phyloP scores from a whole-genome alignment of 108 stramenopile species.

The Cyclostephanos tholiformis region DNA sequence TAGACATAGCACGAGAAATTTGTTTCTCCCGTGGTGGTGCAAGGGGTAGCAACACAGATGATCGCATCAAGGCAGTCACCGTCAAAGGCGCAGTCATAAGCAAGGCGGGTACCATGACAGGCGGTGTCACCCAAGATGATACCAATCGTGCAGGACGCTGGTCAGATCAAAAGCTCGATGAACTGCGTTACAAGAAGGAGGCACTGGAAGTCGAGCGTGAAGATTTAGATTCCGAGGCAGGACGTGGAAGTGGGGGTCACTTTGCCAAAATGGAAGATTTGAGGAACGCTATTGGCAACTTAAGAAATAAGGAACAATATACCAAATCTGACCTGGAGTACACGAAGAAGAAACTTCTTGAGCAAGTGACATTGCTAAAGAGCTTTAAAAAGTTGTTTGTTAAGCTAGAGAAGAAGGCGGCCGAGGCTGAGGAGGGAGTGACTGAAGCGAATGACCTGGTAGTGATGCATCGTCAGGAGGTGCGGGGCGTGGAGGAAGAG shows the following conservation, averaged over 20 bases:
- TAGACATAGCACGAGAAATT: constrained; percentile 89
- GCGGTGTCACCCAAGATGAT: constrained; percentile 83
- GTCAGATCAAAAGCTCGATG: constrained; percentile 75
- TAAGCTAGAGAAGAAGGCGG: constrained; percentile 54
- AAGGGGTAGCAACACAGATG: constrained; percentile 37
- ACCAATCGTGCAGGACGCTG: constrained; percentile 74
- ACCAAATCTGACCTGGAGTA: constrained; percentile 78
- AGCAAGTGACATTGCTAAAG: constrained; percentile 65
- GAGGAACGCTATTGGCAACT: constrained; percentile 66
- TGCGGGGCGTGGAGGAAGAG: constrained; percentile 82
- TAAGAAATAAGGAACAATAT: constrained; percentile 74
- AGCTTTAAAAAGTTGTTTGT: constrained; percentile 55
- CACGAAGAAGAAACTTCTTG: constrained; percentile 71
- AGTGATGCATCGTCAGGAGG: constrained; percentile 45
- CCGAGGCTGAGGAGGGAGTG: constrained; percentile 55
- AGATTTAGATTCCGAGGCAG: constrained; percentile 60
- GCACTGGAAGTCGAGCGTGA: constrained; percentile 71
- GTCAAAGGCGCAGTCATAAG: constrained; percentile 92
- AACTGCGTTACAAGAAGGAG: constrained; percentile 72
- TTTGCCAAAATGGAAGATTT: constrained; percentile 70
- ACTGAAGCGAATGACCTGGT: constrained; percentile 51
- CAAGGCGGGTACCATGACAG: constrained; percentile 98
- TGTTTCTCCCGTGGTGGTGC: constrained; percentile 64
- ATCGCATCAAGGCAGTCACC: constrained; percentile 94
- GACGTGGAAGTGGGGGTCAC: constrained; percentile 52